These are phyloP conservation scores for Yamadazyma sp. DNA, from an alignment of 1,139 yeast species.

Conservation along the genomic window DNA sequence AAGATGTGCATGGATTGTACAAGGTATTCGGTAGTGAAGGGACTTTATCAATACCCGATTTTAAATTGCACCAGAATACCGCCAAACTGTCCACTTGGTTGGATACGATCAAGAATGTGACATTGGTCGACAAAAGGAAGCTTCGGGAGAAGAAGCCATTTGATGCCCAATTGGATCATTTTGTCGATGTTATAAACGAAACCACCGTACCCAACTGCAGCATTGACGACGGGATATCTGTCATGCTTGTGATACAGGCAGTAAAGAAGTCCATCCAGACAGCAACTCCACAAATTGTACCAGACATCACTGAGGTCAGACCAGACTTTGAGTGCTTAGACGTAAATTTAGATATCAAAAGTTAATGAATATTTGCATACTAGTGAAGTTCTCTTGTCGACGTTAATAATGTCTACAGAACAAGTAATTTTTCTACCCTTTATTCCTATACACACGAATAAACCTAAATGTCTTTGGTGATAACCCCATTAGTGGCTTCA, in stretches of 20 bases:
- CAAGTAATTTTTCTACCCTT: neutral
- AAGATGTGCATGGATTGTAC: conserved; percentile 35
- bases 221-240: conserved; percentile 41
- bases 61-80: conserved; percentile 27
- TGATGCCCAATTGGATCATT: conserved; percentile 41
- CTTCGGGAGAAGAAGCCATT: conserved; percentile 28
- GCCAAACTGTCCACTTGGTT: conserved; percentile 22
- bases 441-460: neutral
- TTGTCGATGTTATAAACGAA: conserved; percentile 34
- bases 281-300: conserved; percentile 35
- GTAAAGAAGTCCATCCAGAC: conserved; percentile 36
- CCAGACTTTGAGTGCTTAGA: conserved; percentile 23
- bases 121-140: conserved; percentile 16
- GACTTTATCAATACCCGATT: conserved; percentile 42
- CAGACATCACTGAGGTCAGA: conserved; percentile 23
- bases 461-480: conserved; percentile 12
- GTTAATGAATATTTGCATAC: neutral
- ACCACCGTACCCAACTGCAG: conserved; percentile 31
- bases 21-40: conserved; percentile 42
- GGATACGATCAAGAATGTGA: conserved; percentile 13
- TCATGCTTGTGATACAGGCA: conserved; percentile 34
- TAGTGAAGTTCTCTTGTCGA: neutral
- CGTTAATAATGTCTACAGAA: neutral
- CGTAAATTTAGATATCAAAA: conserved; percentile 4
- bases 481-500: conserved; percentile 49